Evolutionary conservation across 2,329 filamentous ascomycete species (phyloP), one percentile per base, ranked within the genome.

Genomic region (Thelonectria discophora): DNA sequence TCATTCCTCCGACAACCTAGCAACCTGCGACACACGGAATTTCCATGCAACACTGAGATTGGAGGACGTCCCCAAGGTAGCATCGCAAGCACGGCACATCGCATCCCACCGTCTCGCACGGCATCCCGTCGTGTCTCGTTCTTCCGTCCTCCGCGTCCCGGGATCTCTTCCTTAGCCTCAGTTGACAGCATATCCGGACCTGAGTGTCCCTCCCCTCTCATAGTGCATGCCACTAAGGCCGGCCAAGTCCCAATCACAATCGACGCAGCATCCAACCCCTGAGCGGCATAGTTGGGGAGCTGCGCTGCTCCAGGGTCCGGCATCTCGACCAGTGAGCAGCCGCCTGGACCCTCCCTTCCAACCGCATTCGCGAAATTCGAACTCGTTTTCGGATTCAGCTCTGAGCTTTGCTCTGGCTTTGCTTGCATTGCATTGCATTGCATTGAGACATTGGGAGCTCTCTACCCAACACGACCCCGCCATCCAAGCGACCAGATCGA

Each of bases 251-350:
- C 51, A 60, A 60, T 60, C 58, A 48, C 54, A 45, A 42, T 45
- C 46, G 39, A 6, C 48, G 30, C 48, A 24, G 17, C 37, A 30
- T 51, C 45, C 13, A 20, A 45, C 57, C 58, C 58, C 50, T 55
- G 57, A 43, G 46, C 45, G 32, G 20, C 43, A 39, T 60, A 47
- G 21, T n/a, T n/a, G n/a, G n/a, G 6, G 40, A 53, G 52, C 58
- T 56, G 58, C 58, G n/a, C n/a, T n/a, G n/a, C n/a, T n/a, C n/a
- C n/a, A 60, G 58, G 58, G 58, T 56, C 58, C 47, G 51, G 58
- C 58, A 56, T 56, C 47, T 60, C 21, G 48, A 48, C 56, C 50
- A 43, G 46, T 48, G n/a, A 46, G 32, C 43, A 51, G 18, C 51
- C 46, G 39, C 20, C 32, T 30, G 18, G 42, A 24, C 45, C 54